Percentiles rank a stretch among this genome's conserved stretches.
Evolutionary conservation across 441 rosid species (phyloP).

Genomic region (Mallotus japonicus): DNA sequence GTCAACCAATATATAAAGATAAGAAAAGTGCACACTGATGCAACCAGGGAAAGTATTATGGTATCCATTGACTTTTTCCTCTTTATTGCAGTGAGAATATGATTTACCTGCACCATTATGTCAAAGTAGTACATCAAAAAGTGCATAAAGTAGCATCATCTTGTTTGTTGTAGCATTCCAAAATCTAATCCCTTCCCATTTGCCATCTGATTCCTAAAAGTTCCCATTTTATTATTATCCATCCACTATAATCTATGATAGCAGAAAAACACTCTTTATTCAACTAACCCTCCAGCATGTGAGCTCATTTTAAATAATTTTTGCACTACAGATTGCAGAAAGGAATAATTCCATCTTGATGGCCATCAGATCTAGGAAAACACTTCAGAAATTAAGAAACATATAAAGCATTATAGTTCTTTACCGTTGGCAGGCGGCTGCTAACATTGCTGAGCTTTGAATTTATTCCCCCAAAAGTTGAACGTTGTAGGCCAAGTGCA

Average conservation of each 20-base stretch:
- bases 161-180: background rate
- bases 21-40: constrained; percentile 90
- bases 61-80: constrained; percentile 96
- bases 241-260: background rate
- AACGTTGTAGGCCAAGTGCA: constrained; percentile 76
- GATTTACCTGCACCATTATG: constrained; percentile 68
- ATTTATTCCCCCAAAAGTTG: constrained; percentile 91
- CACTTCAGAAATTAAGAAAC: background rate
- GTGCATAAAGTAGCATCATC: background rate
- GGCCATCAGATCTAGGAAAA: background rate
- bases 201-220: background rate
- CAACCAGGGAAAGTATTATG: constrained; percentile 86
- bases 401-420: constrained; percentile 12
- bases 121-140: constrained; percentile 7
- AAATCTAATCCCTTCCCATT: background rate
- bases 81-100: constrained; percentile 75
- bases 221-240: background rate
- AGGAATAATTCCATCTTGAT: background rate
- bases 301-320: background rate
- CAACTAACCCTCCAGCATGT: background rate
- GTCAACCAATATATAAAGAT: constrained; percentile 90
- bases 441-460: constrained; percentile 86
- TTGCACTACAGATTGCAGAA: background rate
- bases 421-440: constrained; percentile 92
- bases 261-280: background rate